A percentile compares a stretch with the other conserved stretches of the same genome.
Conservation (phyloP, 2,329 filamentous ascomycete genomes). For the Paraconiothyrium brasiliense region DNA sequence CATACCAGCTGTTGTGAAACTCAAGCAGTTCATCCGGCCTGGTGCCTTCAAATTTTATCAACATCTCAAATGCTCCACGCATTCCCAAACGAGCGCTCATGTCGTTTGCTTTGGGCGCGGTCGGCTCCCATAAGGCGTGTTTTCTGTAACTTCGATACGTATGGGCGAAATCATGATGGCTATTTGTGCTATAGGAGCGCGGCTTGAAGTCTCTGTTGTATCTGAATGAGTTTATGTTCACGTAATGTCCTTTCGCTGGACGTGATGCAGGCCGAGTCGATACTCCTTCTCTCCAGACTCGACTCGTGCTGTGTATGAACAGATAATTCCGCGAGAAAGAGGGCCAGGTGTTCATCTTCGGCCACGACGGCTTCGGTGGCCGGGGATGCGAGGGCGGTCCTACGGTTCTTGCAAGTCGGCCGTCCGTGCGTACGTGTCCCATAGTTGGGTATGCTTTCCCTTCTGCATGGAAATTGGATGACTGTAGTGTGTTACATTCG, state of each 20-base stretch:
- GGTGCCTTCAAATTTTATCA: not conserved
- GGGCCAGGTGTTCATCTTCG: not conserved
- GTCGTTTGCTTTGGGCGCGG: not conserved
- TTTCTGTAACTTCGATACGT: not conserved
- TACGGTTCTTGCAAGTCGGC: not conserved
- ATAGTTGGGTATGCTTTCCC: not conserved
- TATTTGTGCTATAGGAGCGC: not conserved
- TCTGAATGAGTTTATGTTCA: not conserved
- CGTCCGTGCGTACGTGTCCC: not conserved
- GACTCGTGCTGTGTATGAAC: not conserved
- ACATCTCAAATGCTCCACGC: not conserved
- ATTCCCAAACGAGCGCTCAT: conserved; percentile 1
- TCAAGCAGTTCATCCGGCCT: not conserved
- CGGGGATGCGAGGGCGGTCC: not conserved
- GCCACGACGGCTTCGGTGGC: not conserved
- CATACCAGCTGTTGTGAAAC: conserved; percentile 4
- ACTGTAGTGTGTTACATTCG: conserved; percentile 9
- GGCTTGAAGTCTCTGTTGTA: not conserved
- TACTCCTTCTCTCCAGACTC: not conserved
- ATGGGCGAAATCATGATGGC: not conserved
- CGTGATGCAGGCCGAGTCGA: not conserved
- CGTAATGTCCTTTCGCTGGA: not conserved
- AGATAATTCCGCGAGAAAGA: not conserved
- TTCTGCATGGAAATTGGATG: not conserved
- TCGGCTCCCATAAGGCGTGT: not conserved